Conservation (phyloP, 495 filamentous ascomycete genomes). For the Aspergillus funiculosus region DNA sequence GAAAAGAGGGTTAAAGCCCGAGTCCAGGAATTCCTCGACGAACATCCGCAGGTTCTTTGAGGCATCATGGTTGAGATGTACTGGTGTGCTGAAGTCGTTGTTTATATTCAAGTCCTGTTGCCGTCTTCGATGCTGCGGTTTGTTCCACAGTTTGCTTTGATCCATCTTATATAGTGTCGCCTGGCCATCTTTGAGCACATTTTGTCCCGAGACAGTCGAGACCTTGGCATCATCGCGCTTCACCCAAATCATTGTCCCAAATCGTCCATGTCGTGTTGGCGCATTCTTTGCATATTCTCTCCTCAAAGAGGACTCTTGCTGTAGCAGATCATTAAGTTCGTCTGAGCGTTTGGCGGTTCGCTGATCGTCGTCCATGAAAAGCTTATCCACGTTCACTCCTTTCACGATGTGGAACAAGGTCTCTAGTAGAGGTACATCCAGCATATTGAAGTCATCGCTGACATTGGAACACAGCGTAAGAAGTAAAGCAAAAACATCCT, state of each 20-base stretch:
- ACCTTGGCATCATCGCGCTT: conserved; percentile 76
- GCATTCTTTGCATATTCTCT: conserved; percentile 71
- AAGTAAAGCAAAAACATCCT: conserved; percentile 82
- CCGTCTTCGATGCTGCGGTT: conserved; percentile 58
- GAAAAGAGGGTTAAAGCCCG: conserved; percentile 92
- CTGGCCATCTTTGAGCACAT: conserved; percentile 67
- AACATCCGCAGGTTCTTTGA: conserved; percentile 70
- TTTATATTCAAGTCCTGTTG: conserved; percentile 57
- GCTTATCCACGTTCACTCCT: conserved; percentile 74
- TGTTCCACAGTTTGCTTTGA: conserved; percentile 81
- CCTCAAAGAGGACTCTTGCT: conserved; percentile 74
- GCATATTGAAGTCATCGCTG: conserved; percentile 81
- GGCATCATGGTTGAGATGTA: conserved; percentile 60
- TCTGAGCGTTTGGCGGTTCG: conserved; percentile 58
- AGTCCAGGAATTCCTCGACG: conserved; percentile 91
- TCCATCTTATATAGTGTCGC: conserved; percentile 83
- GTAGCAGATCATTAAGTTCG: conserved; percentile 67
- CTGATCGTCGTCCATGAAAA: conserved; percentile 78
- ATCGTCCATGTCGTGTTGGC: conserved; percentile 85
- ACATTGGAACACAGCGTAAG: conserved; percentile 85
- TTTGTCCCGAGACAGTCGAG: conserved; percentile 83
- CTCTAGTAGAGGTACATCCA: conserved; percentile 83
- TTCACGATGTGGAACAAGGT: conserved; percentile 88
- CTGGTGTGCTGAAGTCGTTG: conserved; percentile 69
- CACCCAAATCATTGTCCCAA: conserved; percentile 97